Percentiles rank a stretch among this genome's conserved stretches.
These are phyloP conservation scores for Suillus americanus DNA, from an alignment of 768 basidiomycete genomes.

Conservation along the genomic window DNA sequence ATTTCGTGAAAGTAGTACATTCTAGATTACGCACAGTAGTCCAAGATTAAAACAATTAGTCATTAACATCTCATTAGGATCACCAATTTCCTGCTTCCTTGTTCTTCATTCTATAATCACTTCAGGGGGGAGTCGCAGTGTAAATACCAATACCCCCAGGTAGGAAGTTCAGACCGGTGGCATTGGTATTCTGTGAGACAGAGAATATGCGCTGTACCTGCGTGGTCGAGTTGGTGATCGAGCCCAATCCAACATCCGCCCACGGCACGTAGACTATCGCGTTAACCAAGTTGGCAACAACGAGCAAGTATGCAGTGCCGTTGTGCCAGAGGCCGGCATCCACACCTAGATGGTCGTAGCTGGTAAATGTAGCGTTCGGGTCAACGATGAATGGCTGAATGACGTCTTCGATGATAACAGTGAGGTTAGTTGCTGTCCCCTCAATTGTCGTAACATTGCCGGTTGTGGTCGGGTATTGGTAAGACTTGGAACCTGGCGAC, in stretches of 20 bases:
- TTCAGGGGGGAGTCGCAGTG: conserved; percentile 7
- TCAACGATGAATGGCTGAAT: conserved; percentile 25
- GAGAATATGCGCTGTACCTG: conserved; percentile 20
- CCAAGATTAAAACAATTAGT: background rate
- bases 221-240: conserved; percentile 15
- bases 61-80: background rate
- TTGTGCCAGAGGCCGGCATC: conserved; percentile 25
- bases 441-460: conserved; percentile 24
- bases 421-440: conserved; percentile 15
- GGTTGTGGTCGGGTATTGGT: conserved; percentile 24
- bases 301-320: conserved; percentile 21
- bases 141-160: conserved; percentile 25
- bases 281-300: conserved; percentile 16
- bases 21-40: background rate
- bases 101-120: background rate
- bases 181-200: conserved; percentile 13
- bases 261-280: conserved; percentile 15
- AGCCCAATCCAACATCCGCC: conserved; percentile 15
- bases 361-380: conserved; percentile 6
- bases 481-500: conserved; percentile 27
- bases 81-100: too few species aligned
- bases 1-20: background rate
- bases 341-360: conserved; percentile 19
- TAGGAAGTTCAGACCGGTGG: conserved; percentile 20
- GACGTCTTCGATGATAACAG: background rate